Percentiles rank a stretch among this genome's conserved stretches.
These are phyloP conservation scores for Xerocomellus intermedius DNA, from an alignment of 768 basidiomycete species.

Conservation along the genomic window DNA sequence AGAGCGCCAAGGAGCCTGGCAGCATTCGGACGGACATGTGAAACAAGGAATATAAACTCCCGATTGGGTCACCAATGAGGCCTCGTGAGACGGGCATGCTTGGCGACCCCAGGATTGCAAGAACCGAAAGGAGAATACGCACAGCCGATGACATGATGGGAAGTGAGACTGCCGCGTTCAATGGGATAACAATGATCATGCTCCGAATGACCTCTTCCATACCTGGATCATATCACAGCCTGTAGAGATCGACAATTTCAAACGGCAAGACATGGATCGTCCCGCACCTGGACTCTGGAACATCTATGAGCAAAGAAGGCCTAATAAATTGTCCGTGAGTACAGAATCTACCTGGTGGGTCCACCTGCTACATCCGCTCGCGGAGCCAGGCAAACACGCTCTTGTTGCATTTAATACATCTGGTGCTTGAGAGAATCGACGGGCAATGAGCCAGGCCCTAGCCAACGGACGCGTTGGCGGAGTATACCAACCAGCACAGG, in stretches of 20 bases:
- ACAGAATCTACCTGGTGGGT: conserved; percentile 4
- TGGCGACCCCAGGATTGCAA: conserved; percentile 11
- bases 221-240: conserved; percentile 7
- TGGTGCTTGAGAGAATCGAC: conserved; percentile 9
- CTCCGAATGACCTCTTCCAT: conserved; percentile 2
- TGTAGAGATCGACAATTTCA: conserved; percentile 20
- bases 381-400: conserved; percentile 20
- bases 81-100: conserved; percentile 19
- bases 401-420: conserved; percentile 9
- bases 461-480: conserved; percentile 4
- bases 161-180: background rate
- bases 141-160: conserved; percentile 23
- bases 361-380: conserved; percentile 13
- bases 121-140: conserved; percentile 23
- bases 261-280: conserved; percentile 10
- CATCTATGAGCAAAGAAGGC: background rate
- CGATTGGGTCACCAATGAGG: conserved; percentile 7
- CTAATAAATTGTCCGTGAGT: conserved; percentile 1
- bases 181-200: conserved; percentile 3
- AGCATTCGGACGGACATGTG: background rate
- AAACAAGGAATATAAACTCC: background rate
- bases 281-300: conserved; percentile 5
- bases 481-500: background rate
- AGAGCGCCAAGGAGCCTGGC: background rate
- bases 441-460: conserved; percentile 16